Percentiles rank a stretch among this genome's conserved stretches.
These are phyloP conservation scores for Hypoxylon sp. DNA, from an alignment of 2,329 filamentous ascomycete species.

Conservation along the genomic window DNA sequence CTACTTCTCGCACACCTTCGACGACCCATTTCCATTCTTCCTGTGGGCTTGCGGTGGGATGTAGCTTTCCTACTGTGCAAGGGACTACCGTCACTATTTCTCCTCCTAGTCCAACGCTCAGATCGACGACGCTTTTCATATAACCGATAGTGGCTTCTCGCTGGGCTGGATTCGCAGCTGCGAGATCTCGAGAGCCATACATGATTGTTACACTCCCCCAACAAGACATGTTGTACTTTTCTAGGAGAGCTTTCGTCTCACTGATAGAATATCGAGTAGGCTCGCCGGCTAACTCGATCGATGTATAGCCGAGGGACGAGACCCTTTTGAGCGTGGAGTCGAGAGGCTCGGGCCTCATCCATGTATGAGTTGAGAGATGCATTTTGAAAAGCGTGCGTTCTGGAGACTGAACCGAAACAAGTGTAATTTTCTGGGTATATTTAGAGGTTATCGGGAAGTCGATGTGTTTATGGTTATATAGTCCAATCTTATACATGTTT, in stretches of 20 bases:
- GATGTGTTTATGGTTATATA: not conserved
- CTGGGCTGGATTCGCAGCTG: conserved; percentile 20
- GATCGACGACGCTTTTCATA: conserved; percentile 40
- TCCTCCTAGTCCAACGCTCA: conserved; percentile 33
- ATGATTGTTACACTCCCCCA: conserved; percentile 41
- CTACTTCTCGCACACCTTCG: conserved; percentile 37
- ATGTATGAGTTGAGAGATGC: conserved; percentile 45
- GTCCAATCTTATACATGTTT: conserved; percentile 15
- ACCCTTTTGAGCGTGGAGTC: conserved; percentile 37
- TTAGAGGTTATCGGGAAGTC: not conserved
- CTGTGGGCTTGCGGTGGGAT: conserved; percentile 25
- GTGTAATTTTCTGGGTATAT: not conserved
- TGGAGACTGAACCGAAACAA: not conserved
- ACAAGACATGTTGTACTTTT: conserved; percentile 40
- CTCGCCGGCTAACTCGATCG: conserved; percentile 43
- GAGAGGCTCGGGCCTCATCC: conserved; percentile 44
- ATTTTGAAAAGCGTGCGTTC: conserved; percentile 20
- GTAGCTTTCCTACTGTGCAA: conserved; percentile 43
- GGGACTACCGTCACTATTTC: conserved; percentile 39
- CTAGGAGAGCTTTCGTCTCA: conserved; percentile 32
- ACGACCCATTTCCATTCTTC: conserved; percentile 44
- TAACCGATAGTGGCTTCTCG: conserved; percentile 37
- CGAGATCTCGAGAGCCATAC: conserved; percentile 42
- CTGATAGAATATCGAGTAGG: conserved; percentile 31
- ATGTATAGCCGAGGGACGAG: conserved; percentile 37